Base-by-base conservation (phyloP, 1,284 basidiomycete species). In the Volvariella surrecta region DNA sequence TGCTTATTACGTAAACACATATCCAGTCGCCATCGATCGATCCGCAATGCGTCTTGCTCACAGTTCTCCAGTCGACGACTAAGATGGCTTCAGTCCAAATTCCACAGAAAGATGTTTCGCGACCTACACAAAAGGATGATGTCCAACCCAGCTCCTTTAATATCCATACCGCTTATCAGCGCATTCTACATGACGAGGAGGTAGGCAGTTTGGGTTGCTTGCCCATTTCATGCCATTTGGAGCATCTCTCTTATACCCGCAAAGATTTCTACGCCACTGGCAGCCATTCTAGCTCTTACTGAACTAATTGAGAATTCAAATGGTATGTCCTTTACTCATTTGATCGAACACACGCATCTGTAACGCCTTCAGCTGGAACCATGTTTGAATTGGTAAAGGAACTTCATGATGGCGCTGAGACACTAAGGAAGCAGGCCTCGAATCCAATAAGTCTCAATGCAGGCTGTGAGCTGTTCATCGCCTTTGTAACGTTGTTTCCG, bases 341-440 rank as follows among this genome's bases (percentile, higher is more conserved):
- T 50, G 42, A 30, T 42, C 40, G 38, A 43, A 41, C 37, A 39
- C 47, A 53, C 52, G 64, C 24, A 28, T 28, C 24, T 30, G 45
- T 22, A 39, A 42, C 38, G 42, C 43, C 48, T 48, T 20, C 43
- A 76, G 89, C 88, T 31, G 88, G 82, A 4, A 94, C 92, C 17
- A 93, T 91, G 77, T 89, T 89, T 54, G 91, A 95, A 62, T 79
- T 95, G 38, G 82, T 90, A 35, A 78, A 87, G 51, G 86, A 81
- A 43, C 74, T 95, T 51, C 80, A 89, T 46, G 74, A 82, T 37
- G 86, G 82, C 20, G 85, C 88, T 1, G 68, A 79, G 44, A 66
- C 69, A 13, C 67, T 95, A 42, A 82, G 78, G 52, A 60, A 68
- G 18, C 72, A 73, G 16, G 74, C 81, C 0, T 68, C 80, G 32